Conservation (phyloP, 169 alveolate genomes). For the Plasmodium coatneyi region DNA sequence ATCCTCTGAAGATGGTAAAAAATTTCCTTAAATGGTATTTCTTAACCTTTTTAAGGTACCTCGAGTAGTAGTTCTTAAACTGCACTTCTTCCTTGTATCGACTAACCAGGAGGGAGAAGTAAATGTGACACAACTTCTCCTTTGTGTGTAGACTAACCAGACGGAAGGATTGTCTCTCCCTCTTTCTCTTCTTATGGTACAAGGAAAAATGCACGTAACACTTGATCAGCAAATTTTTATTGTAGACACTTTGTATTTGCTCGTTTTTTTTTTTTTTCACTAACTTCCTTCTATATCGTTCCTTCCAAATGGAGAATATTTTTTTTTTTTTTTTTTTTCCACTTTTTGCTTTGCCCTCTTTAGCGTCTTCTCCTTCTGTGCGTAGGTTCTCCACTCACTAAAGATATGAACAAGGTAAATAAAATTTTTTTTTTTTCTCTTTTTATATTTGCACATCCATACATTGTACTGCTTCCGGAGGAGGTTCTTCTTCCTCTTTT, state of each 20-base stretch:
- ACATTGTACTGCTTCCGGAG: not conserved
- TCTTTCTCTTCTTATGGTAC: conserved; percentile 33
- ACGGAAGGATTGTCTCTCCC: not conserved
- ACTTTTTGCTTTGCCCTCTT: not conserved
- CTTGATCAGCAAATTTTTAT: conserved; percentile 39
- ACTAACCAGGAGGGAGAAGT: conserved; percentile 12
- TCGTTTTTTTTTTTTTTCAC: conserved; percentile 25
- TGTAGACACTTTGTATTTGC: conserved; percentile 44
- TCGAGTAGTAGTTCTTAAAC: conserved; percentile 12
- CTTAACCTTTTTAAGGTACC: conserved; percentile 6
- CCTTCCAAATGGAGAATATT: conserved; percentile 25
- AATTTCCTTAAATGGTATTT: conserved; percentile 1
- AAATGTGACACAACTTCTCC: not conserved
- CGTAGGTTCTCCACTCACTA: conserved; percentile 54
- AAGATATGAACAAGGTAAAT: conserved; percentile 46
- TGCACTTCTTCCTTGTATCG: conserved; percentile 15
- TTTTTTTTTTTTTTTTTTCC: conserved; percentile 17
- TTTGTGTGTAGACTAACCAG: not conserved
- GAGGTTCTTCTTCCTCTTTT: conserved; percentile 1
- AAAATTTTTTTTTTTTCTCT: conserved; percentile 35
- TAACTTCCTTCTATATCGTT: conserved; percentile 1
- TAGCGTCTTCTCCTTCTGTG: conserved; percentile 3
- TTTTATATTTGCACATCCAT: conserved; percentile 44
- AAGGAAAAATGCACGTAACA: conserved; percentile 53
- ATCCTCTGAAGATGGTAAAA: not conserved